Evolutionary conservation across 768 basidiomycete species (phyloP).

Genomic region (Glaciozyma martinii): DNA sequence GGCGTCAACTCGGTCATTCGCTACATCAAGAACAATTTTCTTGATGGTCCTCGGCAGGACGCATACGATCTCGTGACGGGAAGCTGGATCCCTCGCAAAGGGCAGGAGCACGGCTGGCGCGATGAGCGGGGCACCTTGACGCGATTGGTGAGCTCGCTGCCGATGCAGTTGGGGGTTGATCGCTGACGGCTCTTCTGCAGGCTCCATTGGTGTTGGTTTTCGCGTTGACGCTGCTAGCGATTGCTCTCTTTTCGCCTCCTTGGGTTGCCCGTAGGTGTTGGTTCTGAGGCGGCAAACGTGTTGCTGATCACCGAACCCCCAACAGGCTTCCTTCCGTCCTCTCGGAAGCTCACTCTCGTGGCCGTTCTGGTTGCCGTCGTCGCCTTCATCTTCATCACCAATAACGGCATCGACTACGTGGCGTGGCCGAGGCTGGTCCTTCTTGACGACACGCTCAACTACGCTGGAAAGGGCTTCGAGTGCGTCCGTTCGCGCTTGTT

Average conservation of each 20-base stretch:
- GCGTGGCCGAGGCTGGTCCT: conserved; percentile 78
- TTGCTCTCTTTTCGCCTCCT: conserved; percentile 44
- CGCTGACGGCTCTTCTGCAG: conserved; percentile 42
- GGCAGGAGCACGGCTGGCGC: conserved; percentile 4
- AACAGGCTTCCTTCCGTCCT: conserved; percentile 39
- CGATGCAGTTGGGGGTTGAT: background rate
- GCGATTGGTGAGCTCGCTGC: conserved; percentile 5
- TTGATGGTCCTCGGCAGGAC: conserved; percentile 91
- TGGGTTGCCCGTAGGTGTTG: conserved; percentile 25
- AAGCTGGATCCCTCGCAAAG: conserved; percentile 66
- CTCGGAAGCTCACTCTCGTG: conserved; percentile 72
- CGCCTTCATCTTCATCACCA: conserved; percentile 61
- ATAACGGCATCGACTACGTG: conserved; percentile 90
- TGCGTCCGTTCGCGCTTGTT: conserved; percentile 4
- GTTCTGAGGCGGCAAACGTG: conserved; percentile 1
- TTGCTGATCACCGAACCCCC: background rate
- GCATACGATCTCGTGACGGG: conserved; percentile 92
- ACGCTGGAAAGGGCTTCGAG: conserved; percentile 51
- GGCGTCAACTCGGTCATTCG: conserved; percentile 72
- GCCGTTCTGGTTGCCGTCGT: conserved; percentile 57
- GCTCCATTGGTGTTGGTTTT: conserved; percentile 74
- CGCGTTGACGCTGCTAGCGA: conserved; percentile 77
- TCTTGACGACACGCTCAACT: conserved; percentile 66
- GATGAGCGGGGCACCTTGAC: conserved; percentile 9
- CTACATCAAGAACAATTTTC: conserved; percentile 92